Conservation (phyloP, 2,329 filamentous ascomycete genomes). For the Trichophyton benhamiae region DNA sequence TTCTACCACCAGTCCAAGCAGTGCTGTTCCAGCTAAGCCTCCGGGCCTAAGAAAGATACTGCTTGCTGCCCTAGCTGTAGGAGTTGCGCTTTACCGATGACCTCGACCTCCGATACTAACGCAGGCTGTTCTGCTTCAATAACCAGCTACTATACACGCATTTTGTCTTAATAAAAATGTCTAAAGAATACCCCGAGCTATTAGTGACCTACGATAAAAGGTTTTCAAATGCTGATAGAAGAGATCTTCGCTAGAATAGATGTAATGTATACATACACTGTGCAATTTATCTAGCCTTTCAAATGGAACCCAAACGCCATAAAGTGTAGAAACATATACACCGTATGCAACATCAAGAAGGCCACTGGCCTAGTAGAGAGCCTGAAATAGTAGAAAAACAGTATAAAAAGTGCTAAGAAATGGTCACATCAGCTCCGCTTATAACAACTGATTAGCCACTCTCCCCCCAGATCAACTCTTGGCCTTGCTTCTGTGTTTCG, state of each 20-base stretch:
- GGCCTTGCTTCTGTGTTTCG: constrained; percentile 10
- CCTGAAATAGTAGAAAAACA: background rate
- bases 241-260: background rate
- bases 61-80: background rate
- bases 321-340: background rate
- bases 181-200: background rate
- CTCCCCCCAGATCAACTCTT: background rate
- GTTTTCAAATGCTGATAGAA: background rate
- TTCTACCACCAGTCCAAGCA: too few relatives aligned
- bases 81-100: background rate
- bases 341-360: background rate
- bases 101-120: background rate
- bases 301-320: background rate
- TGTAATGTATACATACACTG: background rate
- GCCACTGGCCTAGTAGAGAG: background rate
- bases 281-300: background rate
- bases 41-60: background rate
- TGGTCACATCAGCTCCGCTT: background rate
- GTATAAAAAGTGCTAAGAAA: background rate
- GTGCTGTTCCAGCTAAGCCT: background rate
- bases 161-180: background rate
- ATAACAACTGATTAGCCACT: background rate
- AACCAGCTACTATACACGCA: too few relatives aligned
- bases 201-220: background rate
- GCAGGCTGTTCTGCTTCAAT: background rate